Percentiles rank a stretch among this genome's conserved stretches.
These are phyloP conservation scores for Hypoxylon rubiginosum DNA, from an alignment of 2,329 filamentous ascomycete species.

Conservation along the genomic window DNA sequence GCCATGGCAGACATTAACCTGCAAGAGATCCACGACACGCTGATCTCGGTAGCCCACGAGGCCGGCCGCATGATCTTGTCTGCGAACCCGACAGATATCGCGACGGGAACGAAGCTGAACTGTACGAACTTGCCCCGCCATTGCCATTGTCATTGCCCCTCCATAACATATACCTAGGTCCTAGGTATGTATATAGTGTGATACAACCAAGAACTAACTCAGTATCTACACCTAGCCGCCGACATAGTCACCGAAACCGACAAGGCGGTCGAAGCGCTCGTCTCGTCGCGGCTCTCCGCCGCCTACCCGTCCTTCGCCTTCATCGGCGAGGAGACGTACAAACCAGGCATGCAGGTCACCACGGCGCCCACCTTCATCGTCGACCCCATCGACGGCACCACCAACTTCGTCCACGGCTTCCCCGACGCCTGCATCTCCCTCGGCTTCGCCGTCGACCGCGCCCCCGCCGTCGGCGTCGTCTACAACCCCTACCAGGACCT, in stretches of 20 bases:
- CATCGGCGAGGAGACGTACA: constrained; percentile 83
- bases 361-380: constrained; percentile 81
- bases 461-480: constrained; percentile 78
- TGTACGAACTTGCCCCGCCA: constrained; percentile 59
- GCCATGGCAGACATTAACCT: constrained; percentile 70
- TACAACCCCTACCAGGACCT: constrained; percentile 82
- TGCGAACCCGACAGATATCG: constrained; percentile 70
- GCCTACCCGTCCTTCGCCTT: constrained; percentile 72
- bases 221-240: constrained; percentile 61
- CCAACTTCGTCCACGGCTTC: constrained; percentile 84
- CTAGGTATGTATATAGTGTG: constrained; percentile 22
- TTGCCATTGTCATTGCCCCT: no score
- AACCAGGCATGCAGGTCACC: constrained; percentile 73
- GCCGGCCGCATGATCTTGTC: constrained; percentile 75
- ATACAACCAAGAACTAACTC: constrained; percentile 9
- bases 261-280: constrained; percentile 74
- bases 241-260: constrained; percentile 79
- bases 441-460: constrained; percentile 73
- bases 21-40: constrained; percentile 71
- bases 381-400: constrained; percentile 86
- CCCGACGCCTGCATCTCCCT: constrained; percentile 83
- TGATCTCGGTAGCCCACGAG: constrained; percentile 71
- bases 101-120: constrained; percentile 73
- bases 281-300: constrained; percentile 64
- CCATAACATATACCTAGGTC: no score